These are phyloP conservation scores for Colletotrichum sp. DNA, from an alignment of 2,329 filamentous ascomycete species.

Conservation along the genomic window DNA sequence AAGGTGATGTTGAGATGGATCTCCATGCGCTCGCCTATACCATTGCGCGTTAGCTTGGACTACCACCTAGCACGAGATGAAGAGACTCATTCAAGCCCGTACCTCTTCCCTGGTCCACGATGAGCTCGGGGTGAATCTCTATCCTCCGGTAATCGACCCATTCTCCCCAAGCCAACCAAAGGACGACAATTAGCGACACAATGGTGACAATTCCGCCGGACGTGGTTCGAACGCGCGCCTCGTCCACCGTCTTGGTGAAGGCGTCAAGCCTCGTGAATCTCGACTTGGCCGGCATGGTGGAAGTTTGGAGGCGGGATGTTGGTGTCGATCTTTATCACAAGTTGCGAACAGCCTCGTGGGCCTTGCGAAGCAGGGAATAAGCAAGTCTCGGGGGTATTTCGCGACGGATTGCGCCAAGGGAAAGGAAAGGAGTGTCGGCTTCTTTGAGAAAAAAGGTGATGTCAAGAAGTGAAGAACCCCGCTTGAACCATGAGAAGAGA, in stretches of 20 bases:
- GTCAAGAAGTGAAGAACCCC: slow-evolving; percentile 10
- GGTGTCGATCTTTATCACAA: neutral
- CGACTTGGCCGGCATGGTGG: slow-evolving; percentile 83
- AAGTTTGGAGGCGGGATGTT: neutral
- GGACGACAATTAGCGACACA: slow-evolving; percentile 82
- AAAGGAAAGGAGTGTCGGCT: slow-evolving; percentile 21
- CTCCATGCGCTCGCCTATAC: slow-evolving; percentile 92
- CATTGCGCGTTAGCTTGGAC: slow-evolving; percentile 25
- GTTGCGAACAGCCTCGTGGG: slow-evolving; percentile 1
- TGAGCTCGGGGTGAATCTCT: slow-evolving; percentile 85
- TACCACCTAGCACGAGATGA: neutral
- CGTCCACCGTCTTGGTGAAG: slow-evolving; percentile 99
- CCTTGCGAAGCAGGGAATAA: neutral
- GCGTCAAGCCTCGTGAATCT: slow-evolving; percentile 96
- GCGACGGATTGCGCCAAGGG: slow-evolving; percentile 8
- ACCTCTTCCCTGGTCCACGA: slow-evolving; percentile 97
- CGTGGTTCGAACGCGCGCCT: slow-evolving; percentile 94
- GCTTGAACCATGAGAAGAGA: slow-evolving; percentile 17
- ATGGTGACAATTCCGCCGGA: slow-evolving; percentile 96
- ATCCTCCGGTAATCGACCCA: slow-evolving; percentile 92
- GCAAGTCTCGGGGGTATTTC: neutral
- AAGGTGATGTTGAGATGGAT: slow-evolving; percentile 98
- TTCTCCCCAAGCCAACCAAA: slow-evolving; percentile 93
- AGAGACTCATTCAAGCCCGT: slow-evolving; percentile 28
- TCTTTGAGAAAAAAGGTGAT: slow-evolving; percentile 2